phyloP scores from a whole-genome alignment of 1,284 basidiomycete genomes.

The Xerocomus minutiporus region DNA sequence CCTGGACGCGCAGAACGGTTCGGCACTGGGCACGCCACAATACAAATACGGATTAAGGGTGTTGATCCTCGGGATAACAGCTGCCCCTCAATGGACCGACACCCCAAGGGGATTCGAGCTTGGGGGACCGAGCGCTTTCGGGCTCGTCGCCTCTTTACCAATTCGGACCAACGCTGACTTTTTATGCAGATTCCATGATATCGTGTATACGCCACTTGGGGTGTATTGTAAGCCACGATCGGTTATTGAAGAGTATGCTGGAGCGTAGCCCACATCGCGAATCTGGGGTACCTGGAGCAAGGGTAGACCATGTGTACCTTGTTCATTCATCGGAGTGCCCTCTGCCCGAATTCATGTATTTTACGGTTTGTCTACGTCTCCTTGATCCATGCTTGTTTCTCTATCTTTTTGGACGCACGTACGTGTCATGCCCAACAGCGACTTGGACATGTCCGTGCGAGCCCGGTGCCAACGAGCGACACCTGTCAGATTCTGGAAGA shows the following conservation, averaged over 20 bases:
- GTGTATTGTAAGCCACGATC: constrained; percentile 33
- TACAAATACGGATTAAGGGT: constrained; percentile 55
- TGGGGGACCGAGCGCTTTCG: constrained; percentile 45
- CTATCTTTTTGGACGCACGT: too few relatives aligned
- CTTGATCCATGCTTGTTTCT: too few relatives aligned
- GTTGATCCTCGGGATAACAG: constrained; percentile 52
- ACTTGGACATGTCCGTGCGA: too few relatives aligned
- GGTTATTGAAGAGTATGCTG: constrained; percentile 35
- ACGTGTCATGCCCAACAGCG: too few relatives aligned
- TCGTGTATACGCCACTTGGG: constrained; percentile 34
- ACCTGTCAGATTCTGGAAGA: too few relatives aligned
- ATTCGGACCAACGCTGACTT: constrained; percentile 10
- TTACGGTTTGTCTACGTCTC: too few relatives aligned
- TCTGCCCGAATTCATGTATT: constrained; percentile 2
- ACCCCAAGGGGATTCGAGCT: constrained; percentile 47
- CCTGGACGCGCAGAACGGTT: constrained; percentile 51
- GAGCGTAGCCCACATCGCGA: not conserved
- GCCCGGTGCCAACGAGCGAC: too few relatives aligned
- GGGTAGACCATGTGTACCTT: not conserved
- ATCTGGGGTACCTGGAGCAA: not conserved
- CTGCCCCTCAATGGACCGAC: constrained; percentile 53
- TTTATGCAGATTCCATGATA: constrained; percentile 28
- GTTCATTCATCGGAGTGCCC: not conserved
- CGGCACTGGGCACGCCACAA: constrained; percentile 47
- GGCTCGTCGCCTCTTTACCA: constrained; percentile 12